Evolutionary conservation across 371 early-diverging fungal species (phyloP).

Genomic region (Mucor plumbeus): DNA sequence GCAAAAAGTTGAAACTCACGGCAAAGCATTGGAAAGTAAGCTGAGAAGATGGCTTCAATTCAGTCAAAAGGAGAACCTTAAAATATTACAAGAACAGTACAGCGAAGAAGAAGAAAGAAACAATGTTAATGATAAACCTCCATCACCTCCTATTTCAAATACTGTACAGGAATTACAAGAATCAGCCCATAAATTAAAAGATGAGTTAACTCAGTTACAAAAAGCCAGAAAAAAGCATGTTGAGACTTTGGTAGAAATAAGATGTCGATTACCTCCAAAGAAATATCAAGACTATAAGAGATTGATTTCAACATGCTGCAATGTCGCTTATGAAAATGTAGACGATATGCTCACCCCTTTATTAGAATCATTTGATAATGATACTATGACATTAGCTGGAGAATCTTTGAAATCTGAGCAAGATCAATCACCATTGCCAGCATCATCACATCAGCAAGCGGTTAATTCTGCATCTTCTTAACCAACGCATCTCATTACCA

Average conservation of each 20-base stretch:
- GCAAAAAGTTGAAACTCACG: neutral
- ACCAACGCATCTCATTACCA: no score
- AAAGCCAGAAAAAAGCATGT: constrained; percentile 22
- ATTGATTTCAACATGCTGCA: constrained; percentile 53
- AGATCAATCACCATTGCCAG: neutral
- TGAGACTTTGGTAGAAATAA: constrained; percentile 27
- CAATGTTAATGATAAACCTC: constrained; percentile 4
- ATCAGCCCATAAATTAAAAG: neutral
- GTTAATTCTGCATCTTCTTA: no score
- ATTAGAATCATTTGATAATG: constrained; percentile 34
- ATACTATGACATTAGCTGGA: constrained; percentile 3
- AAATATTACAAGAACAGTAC: neutral
- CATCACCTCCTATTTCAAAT: constrained; percentile 14
- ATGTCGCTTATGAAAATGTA: constrained; percentile 54
- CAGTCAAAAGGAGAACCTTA: constrained; percentile 21
- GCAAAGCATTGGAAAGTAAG: constrained; percentile 17
- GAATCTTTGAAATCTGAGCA: neutral
- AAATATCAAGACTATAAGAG: constrained; percentile 54
- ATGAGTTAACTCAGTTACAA: constrained; percentile 19
- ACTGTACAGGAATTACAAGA: constrained; percentile 13
- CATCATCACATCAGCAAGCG: neutral
- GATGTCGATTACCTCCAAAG: constrained; percentile 37
- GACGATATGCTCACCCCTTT: constrained; percentile 49
- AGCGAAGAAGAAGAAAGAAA: neutral
- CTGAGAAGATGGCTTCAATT: constrained; percentile 21